phyloP scores from a whole-genome alignment of 805 yeast genomes.

The Brettanomyces custersianus region DNA sequence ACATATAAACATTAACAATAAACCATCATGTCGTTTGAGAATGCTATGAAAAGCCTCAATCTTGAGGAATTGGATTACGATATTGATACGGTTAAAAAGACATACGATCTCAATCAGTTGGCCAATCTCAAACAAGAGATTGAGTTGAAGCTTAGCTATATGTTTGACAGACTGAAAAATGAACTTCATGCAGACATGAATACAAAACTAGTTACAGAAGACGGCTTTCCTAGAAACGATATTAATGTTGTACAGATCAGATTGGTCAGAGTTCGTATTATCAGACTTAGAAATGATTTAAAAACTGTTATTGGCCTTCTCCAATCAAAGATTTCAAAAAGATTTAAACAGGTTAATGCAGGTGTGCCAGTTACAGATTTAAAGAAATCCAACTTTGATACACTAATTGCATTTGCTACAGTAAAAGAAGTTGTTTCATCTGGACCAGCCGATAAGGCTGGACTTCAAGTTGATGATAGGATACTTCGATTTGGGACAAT shows the following conservation, averaged over 20 bases:
- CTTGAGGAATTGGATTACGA: constrained; percentile 12
- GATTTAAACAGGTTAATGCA: not conserved
- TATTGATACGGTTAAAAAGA: constrained; percentile 5
- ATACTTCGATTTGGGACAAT: constrained; percentile 46
- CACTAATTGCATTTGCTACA: constrained; percentile 43
- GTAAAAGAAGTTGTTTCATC: constrained; percentile 38
- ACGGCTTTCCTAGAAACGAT: constrained; percentile 84
- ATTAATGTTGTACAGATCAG: constrained; percentile 70
- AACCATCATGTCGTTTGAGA: constrained; percentile 21
- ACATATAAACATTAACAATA: too few relatives aligned
- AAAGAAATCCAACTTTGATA: not conserved
- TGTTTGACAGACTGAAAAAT: constrained; percentile 34
- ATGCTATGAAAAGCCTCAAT: constrained; percentile 15
- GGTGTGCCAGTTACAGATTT: not conserved
- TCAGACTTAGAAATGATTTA: constrained; percentile 65
- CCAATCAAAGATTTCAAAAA: constrained; percentile 1
- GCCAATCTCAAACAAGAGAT: constrained; percentile 27
- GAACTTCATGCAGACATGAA: constrained; percentile 37
- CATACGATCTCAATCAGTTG: constrained; percentile 16
- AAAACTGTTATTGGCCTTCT: constrained; percentile 29
- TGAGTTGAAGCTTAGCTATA: constrained; percentile 30
- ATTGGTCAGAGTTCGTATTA: constrained; percentile 51
- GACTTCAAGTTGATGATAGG: constrained; percentile 46
- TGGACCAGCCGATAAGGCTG: constrained; percentile 49
- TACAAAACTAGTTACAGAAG: constrained; percentile 53